phyloP scores from a whole-genome alignment of 805 yeast species.

The Grigorovia transvaalensis region DNA sequence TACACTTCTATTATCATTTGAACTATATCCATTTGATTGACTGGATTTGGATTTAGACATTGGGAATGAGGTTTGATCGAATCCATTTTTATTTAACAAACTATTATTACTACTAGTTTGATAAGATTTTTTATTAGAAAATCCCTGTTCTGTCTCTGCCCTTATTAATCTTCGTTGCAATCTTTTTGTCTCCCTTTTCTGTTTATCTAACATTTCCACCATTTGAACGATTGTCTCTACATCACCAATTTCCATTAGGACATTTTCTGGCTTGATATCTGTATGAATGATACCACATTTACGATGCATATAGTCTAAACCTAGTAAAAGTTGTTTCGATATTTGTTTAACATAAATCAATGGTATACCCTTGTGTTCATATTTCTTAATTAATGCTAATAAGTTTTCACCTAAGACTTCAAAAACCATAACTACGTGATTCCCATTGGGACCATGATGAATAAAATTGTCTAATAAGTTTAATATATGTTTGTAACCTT shows the following conservation, averaged over 20 bases:
- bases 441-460: conserved; percentile 84
- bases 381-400: conserved; percentile 71
- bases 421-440: conserved; percentile 92
- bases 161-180: conserved; percentile 32
- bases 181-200: conserved; percentile 34
- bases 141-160: conserved; percentile 5
- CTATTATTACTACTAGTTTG: background rate
- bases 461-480: conserved; percentile 73
- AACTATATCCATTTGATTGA: background rate
- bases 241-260: conserved; percentile 70
- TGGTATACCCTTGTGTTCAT: conserved; percentile 72
- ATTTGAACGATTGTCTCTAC: conserved; percentile 65
- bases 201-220: conserved; percentile 52
- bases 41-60: conserved; percentile 1
- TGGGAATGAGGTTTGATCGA: background rate
- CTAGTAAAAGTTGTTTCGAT: conserved; percentile 64
- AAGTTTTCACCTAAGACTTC: conserved; percentile 94
- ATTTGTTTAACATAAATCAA: conserved; percentile 66
- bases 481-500: conserved; percentile 76
- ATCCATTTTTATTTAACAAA: background rate
- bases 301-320: conserved; percentile 53
- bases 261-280: conserved; percentile 70
- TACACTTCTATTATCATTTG: background rate
- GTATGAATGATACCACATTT: conserved; percentile 67
- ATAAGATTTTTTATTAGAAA: background rate